These are phyloP conservation scores for Melastoma candidum DNA, from an alignment of 441 rosid species.

Conservation along the genomic window DNA sequence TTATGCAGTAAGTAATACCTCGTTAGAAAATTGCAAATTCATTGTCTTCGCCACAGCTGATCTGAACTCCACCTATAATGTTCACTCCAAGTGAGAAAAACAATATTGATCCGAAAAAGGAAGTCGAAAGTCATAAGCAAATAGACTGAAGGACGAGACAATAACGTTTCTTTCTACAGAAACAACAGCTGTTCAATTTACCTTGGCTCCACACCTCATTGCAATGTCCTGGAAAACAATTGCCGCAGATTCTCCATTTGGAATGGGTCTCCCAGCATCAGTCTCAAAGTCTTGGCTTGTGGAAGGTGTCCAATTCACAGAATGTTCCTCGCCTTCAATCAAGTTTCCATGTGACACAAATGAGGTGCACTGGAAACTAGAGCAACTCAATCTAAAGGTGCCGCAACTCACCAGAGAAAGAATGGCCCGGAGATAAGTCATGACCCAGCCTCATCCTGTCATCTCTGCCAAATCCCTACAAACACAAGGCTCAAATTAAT, in stretches of 20 bases:
- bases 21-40: conserved; percentile 70
- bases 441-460: conserved; percentile 56
- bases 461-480: conserved; percentile 70
- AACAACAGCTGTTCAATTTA: conserved; percentile 12
- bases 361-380: background rate
- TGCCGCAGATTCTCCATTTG: conserved; percentile 53
- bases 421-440: conserved; percentile 34
- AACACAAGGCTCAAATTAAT: conserved; percentile 16
- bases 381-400: background rate
- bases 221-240: conserved; percentile 71
- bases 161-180: background rate
- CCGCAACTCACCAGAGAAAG: conserved; percentile 51
- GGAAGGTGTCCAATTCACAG: conserved; percentile 45
- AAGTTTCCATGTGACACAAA: background rate
- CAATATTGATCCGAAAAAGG: conserved; percentile 1
- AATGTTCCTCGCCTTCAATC: conserved; percentile 52
- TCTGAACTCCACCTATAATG: conserved; percentile 72
- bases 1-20: conserved; percentile 34
- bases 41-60: conserved; percentile 55
- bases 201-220: conserved; percentile 82
- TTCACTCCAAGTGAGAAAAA: conserved; percentile 10
- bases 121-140: no score
- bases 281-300: conserved; percentile 58
- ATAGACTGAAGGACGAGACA: conserved; percentile 1
- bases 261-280: conserved; percentile 44